These are phyloP conservation scores for Staphylotrichum longicolle DNA, from an alignment of 495 filamentous ascomycete species.

Conservation along the genomic window DNA sequence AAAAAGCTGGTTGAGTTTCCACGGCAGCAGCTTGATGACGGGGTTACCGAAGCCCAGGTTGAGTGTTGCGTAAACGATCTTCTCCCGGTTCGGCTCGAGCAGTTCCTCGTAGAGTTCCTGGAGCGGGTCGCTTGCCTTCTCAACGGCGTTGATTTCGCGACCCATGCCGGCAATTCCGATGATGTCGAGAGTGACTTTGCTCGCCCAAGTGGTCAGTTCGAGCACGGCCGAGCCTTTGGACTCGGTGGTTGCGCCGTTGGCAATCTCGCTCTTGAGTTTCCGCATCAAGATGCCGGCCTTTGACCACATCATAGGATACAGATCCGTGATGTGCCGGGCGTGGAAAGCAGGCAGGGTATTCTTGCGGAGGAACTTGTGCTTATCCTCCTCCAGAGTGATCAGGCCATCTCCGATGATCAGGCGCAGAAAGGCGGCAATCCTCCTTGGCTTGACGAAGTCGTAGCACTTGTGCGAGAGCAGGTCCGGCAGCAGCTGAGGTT, in stretches of 20 bases:
- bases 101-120: conserved; percentile 61
- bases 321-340: conserved; percentile 79
- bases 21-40: conserved; percentile 53
- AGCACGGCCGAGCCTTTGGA: conserved; percentile 48
- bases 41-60: conserved; percentile 6
- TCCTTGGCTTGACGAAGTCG: conserved; percentile 68
- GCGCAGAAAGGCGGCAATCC: conserved; percentile 57
- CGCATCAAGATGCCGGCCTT: conserved; percentile 50
- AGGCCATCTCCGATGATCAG: conserved; percentile 70
- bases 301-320: conserved; percentile 78
- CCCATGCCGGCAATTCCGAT: conserved; percentile 81
- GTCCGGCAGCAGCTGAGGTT: conserved; percentile 50
- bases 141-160: conserved; percentile 67
- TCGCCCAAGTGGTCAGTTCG: conserved; percentile 65
- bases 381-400: conserved; percentile 76
- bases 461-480: conserved; percentile 66
- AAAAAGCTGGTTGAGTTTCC: conserved; percentile 61
- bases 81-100: conserved; percentile 44
- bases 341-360: conserved; percentile 79
- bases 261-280: conserved; percentile 30
- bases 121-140: conserved; percentile 60
- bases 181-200: conserved; percentile 76
- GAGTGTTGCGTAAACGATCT: conserved; percentile 29
- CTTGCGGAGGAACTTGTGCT: conserved; percentile 76
- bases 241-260: conserved; percentile 26